Evolutionary conservation across 306 rosid genomes (phyloP), one percentile per base, ranked within the genome.

Genomic region (Lagenaria siceraria): DNA sequence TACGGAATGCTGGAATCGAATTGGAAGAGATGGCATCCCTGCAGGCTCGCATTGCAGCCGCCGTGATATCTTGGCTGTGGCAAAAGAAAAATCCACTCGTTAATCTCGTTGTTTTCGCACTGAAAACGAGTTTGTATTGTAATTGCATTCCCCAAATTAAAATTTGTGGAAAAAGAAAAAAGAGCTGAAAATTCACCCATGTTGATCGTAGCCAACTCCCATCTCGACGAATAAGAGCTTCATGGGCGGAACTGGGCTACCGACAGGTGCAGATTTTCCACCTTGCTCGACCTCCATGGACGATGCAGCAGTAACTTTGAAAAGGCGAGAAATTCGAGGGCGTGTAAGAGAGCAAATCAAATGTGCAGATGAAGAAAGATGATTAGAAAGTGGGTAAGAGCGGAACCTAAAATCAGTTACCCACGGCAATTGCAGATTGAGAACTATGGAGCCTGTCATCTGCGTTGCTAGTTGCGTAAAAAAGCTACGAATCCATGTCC

Each of bases 181-280:
- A 25, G 19, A 43, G 33, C 2, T 83, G 13, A 76, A 79, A 79
- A 78, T 54, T 75, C 21, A 87, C 96, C 99, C 99, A 36, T 95
- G 99, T 83, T 92, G 98, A 84, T 95, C 98, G 64, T 92, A 92
- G 36, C 98, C 97, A 9, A 95, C 98, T 40, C 98, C 98, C 98
- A 95, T 95, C 81, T 95, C 98, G 14, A 95, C 96, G 76, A 95
- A 95, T 90, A 95, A 79, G 78, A 90, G 96, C 84, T 89, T 92
- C 91, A 95, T 90, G 14, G 83, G 77, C 25, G 84, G 71, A 62
- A 85, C 64, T 31, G 90, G 77, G 52, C 52, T 74, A 46, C 76
- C 71, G 31, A 19, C 58, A 36, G 58, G 25, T 12, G 75, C 52
- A 62, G 85, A 61, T 25, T 46, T 48, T 76, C 77, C 85, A 43